Evolutionary conservation across 2,329 filamentous ascomycete genomes (phyloP).

Genomic region (Rugonectria rugulosa): DNA sequence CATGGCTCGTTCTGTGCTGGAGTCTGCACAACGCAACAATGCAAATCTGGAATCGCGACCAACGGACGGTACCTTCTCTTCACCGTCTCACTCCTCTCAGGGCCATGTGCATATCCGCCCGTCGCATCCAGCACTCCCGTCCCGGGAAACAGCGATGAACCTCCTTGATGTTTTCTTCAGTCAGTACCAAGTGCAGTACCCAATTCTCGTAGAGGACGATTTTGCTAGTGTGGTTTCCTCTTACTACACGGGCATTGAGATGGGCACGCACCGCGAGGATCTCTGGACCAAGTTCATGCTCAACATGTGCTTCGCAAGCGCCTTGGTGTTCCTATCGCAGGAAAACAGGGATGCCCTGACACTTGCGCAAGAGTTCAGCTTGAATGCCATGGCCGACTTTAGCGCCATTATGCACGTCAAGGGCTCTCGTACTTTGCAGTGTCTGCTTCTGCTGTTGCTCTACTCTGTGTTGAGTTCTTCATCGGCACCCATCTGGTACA

Average conservation of each 20-base stretch:
- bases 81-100: constrained; percentile 9
- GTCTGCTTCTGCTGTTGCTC: constrained; percentile 29
- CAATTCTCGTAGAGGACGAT: constrained; percentile 29
- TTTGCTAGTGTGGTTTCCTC: constrained; percentile 14
- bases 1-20: constrained; percentile 21
- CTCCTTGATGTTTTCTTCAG: constrained; percentile 32
- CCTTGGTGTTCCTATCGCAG: constrained; percentile 24
- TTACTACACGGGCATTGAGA: constrained; percentile 3
- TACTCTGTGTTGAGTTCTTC: constrained; percentile 29
- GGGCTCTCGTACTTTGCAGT: constrained; percentile 30
- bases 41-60: constrained; percentile 12
- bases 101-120: not conserved
- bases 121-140: constrained; percentile 16
- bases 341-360: constrained; percentile 28
- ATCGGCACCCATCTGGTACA: constrained; percentile 34
- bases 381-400: constrained; percentile 29
- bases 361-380: constrained; percentile 26
- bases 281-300: constrained; percentile 30
- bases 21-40: constrained; percentile 23
- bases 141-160: constrained; percentile 25
- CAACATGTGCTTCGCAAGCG: constrained; percentile 31
- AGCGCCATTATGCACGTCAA: constrained; percentile 30
- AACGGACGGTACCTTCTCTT: not conserved
- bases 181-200: constrained; percentile 35
- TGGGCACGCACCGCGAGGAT: constrained; percentile 10